phyloP scores from a whole-genome alignment of 345 rosid species.

The Carallia brachiata region DNA sequence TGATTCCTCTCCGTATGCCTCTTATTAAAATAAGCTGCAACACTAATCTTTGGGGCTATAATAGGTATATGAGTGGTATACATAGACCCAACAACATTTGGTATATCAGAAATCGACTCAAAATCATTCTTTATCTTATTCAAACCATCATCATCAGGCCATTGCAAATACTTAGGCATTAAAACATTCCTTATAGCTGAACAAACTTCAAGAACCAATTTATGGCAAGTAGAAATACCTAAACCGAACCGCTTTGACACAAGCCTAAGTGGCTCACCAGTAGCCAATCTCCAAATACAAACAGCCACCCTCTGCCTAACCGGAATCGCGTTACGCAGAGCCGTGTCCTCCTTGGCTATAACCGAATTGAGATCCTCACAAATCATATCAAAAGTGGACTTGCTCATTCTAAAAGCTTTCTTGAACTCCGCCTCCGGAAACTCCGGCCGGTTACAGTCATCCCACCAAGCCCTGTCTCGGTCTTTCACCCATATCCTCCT shows the following conservation, averaged over 20 bases:
- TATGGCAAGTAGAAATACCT: constrained; percentile 82
- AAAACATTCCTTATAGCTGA: constrained; percentile 64
- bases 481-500: constrained; percentile 91
- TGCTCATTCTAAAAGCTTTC: constrained; percentile 80
- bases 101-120: constrained; percentile 59
- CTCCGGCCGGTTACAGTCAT: constrained; percentile 69
- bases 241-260: constrained; percentile 75
- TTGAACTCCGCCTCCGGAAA: constrained; percentile 80
- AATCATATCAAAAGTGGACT: constrained; percentile 66
- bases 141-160: constrained; percentile 66
- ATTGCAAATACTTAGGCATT: constrained; percentile 74
- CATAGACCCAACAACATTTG: constrained; percentile 72
- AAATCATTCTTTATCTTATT: constrained; percentile 41
- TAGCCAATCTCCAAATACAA: constrained; percentile 85
- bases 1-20: constrained; percentile 77
- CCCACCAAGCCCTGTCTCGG: constrained; percentile 91
- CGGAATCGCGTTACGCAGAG: constrained; percentile 81
- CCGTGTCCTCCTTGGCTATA: constrained; percentile 86
- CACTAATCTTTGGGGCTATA: constrained; percentile 74
- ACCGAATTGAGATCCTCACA: constrained; percentile 78
- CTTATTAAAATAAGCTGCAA: constrained; percentile 73
- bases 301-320: constrained; percentile 93
- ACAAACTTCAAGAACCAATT: constrained; percentile 75
- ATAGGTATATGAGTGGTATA: constrained; percentile 82
- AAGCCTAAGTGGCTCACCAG: constrained; percentile 69